Conservation (phyloP, 495 filamentous ascomycete species). For the Podospora pseudopauciseta region DNA sequence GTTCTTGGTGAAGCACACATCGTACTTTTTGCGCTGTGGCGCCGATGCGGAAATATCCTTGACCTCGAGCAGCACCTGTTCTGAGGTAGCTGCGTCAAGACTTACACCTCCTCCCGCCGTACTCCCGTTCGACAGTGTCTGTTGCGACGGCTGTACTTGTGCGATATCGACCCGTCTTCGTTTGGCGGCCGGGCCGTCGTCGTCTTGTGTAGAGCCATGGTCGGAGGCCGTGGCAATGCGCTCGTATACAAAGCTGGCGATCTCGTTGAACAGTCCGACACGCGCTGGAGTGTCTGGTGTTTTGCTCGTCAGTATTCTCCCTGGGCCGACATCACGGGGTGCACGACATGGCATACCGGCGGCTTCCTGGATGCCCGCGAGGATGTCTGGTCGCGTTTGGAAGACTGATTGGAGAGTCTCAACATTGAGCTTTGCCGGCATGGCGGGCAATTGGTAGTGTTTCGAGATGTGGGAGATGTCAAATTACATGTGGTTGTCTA, state of each 20-base stretch:
- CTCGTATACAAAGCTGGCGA: slow-evolving; percentile 46
- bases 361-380: slow-evolving; percentile 42
- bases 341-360: slow-evolving; percentile 35
- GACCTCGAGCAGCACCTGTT: slow-evolving; percentile 56
- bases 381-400: slow-evolving; percentile 43
- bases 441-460: slow-evolving; percentile 16
- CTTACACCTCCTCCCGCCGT: slow-evolving; percentile 1
- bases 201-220: slow-evolving; percentile 24
- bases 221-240: slow-evolving; percentile 28
- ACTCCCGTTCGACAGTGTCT: slow-evolving; percentile 20
- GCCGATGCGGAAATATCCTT: slow-evolving; percentile 70
- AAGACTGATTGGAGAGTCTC: slow-evolving; percentile 44
- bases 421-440: slow-evolving; percentile 42
- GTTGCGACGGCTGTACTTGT: slow-evolving; percentile 14
- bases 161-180: slow-evolving; percentile 49
- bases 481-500: not conserved
- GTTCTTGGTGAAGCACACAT: slow-evolving; percentile 63
- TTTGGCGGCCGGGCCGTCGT: slow-evolving; percentile 43
- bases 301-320: not conserved
- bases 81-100: slow-evolving; percentile 38
- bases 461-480: not conserved
- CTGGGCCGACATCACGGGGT: not conserved
- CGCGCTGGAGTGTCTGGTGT: slow-evolving; percentile 41
- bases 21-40: slow-evolving; percentile 92
- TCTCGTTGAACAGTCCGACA: slow-evolving; percentile 52